These are phyloP conservation scores for Phaffia australis DNA, from an alignment of 768 basidiomycete genomes.

Conservation along the genomic window DNA sequence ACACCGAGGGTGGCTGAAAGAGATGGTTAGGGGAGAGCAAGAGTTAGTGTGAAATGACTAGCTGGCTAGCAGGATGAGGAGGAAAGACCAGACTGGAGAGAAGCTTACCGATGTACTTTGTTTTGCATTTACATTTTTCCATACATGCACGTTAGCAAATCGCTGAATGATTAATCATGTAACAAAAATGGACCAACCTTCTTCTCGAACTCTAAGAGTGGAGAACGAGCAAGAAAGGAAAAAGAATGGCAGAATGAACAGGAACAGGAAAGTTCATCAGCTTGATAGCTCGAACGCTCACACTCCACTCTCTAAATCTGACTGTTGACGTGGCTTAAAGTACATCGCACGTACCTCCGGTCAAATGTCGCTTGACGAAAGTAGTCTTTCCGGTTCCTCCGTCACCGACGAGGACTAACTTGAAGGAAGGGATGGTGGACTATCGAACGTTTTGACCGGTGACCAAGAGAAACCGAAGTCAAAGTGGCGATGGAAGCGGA, in stretches of 20 bases:
- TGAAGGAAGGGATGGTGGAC: slow-evolving; percentile 68
- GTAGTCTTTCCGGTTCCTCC: slow-evolving; percentile 90
- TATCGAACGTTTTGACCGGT: background rate
- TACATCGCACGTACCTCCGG: slow-evolving; percentile 12
- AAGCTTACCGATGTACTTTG: slow-evolving; percentile 32
- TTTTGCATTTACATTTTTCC: slow-evolving; percentile 2
- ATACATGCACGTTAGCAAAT: slow-evolving; percentile 11
- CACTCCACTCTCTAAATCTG: slow-evolving; percentile 14
- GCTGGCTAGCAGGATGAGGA: background rate
- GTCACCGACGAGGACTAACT: slow-evolving; percentile 96
- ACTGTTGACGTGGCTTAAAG: slow-evolving; percentile 9
- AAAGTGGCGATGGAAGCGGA: background rate
- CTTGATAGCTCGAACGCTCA: background rate
- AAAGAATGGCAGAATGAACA: background rate
- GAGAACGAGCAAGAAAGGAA: background rate
- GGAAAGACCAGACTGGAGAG: background rate
- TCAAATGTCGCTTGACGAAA: slow-evolving; percentile 54
- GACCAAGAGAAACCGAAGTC: background rate
- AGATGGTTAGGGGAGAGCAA: slow-evolving; percentile 19
- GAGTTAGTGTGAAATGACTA: background rate
- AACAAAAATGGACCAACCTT: slow-evolving; percentile 47
- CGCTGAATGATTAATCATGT: too few species aligned
- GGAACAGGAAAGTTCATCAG: background rate
- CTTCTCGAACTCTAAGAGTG: slow-evolving; percentile 25
- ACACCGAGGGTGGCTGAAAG: slow-evolving; percentile 90